phyloP scores from a whole-genome alignment of 78 protist species.

The Creolimax fragrantissima region DNA sequence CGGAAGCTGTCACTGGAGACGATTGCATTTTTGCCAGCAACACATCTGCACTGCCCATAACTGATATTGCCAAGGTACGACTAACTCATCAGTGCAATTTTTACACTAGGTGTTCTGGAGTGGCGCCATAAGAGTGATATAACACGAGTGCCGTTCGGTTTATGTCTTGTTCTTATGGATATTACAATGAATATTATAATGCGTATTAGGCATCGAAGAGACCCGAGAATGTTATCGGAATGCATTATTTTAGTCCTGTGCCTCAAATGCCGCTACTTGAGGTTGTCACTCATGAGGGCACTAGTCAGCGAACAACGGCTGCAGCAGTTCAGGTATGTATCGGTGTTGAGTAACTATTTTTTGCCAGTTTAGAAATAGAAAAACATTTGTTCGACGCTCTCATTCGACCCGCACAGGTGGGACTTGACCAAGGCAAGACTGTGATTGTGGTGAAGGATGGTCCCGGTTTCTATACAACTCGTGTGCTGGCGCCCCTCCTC shows the following conservation, averaged over 20 bases:
- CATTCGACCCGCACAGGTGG: too few species aligned
- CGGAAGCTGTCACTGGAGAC: constrained; percentile 22
- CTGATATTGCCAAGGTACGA: not conserved
- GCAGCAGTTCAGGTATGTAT: constrained; percentile 48
- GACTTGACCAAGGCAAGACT: constrained; percentile 56
- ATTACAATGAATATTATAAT: too few species aligned
- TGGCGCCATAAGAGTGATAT: too few species aligned
- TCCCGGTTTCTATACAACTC: constrained; percentile 63
- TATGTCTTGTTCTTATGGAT: too few species aligned
- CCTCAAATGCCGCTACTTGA: constrained; percentile 71
- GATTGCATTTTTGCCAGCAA: constrained; percentile 63
- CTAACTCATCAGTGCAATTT: too few species aligned
- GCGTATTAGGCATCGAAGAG: constrained; percentile 28
- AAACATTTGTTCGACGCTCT: too few species aligned
- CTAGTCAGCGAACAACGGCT: constrained; percentile 27
- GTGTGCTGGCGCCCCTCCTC: not conserved
- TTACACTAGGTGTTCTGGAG: too few species aligned
- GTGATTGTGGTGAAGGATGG: constrained; percentile 66
- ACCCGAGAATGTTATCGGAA: constrained; percentile 67
- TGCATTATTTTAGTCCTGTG: constrained; percentile 85
- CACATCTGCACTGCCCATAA: constrained; percentile 68
- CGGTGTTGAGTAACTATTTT: not conserved
- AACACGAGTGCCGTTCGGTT: too few species aligned
- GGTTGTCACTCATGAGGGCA: constrained; percentile 44
- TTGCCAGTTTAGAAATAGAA: too few species aligned